Evolutionary conservation across 2,329 filamentous ascomycete genomes (phyloP).

Genomic region (Microascus cirrosus): DNA sequence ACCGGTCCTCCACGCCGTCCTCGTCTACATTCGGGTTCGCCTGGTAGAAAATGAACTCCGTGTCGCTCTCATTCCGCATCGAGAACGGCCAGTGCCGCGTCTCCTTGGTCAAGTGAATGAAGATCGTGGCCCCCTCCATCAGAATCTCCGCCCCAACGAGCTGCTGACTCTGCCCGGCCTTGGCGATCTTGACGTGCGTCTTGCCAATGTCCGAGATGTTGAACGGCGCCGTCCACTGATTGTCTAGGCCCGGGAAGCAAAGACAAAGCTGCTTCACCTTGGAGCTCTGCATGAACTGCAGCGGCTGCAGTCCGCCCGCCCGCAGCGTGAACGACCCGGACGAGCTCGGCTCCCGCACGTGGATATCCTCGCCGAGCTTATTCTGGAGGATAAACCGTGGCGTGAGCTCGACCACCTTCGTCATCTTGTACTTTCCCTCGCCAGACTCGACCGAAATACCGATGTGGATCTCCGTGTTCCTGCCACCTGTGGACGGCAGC

Average conservation of each 20-base stretch:
- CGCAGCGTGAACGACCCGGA: slow-evolving; percentile 72
- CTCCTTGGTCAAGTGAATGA: slow-evolving; percentile 81
- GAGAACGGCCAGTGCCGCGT: slow-evolving; percentile 96
- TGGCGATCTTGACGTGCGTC: slow-evolving; percentile 86
- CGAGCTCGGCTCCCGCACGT: slow-evolving; percentile 85
- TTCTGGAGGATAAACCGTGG: slow-evolving; percentile 93
- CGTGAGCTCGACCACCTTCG: slow-evolving; percentile 86
- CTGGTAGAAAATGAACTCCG: slow-evolving; percentile 94
- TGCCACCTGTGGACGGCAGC: slow-evolving; percentile 51
- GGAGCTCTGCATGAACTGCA: slow-evolving; percentile 81
- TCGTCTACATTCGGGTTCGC: slow-evolving; percentile 88
- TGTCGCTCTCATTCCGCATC: slow-evolving; percentile 96
- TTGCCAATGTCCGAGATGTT: slow-evolving; percentile 93
- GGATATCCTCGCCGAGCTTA: slow-evolving; percentile 77
- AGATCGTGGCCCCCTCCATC: slow-evolving; percentile 88
- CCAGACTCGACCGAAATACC: slow-evolving; percentile 84
- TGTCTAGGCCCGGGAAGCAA: slow-evolving; percentile 88
- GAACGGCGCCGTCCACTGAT: slow-evolving; percentile 96
- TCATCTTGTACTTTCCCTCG: slow-evolving; percentile 95
- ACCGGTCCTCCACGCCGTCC: slow-evolving; percentile 71
- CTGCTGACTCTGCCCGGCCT: slow-evolving; percentile 77
- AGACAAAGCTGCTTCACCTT: slow-evolving; percentile 81
- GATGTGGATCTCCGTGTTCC: slow-evolving; percentile 74
- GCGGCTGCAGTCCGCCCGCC: slow-evolving; percentile 67
- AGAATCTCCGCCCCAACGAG: slow-evolving; percentile 81